Conservation (phyloP, 768 basidiomycete species). For the Rhodotorula babjevae region DNA sequence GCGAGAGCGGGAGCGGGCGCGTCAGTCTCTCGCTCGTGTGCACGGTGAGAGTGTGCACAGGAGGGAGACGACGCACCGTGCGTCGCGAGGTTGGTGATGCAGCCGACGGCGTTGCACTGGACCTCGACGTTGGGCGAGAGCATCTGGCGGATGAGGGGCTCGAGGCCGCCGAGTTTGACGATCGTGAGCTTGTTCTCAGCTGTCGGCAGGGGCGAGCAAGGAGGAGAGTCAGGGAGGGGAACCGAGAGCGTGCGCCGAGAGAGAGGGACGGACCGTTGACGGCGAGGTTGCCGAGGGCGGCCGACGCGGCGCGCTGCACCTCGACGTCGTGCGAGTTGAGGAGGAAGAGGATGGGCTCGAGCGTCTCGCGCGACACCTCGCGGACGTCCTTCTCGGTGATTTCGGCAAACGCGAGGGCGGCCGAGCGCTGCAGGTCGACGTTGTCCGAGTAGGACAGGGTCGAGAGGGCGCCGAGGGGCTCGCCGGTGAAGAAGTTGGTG, state of each 20-base stretch:
- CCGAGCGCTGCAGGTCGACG: slow-evolving; percentile 95
- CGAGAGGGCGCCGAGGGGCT: slow-evolving; percentile 84
- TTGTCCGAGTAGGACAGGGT: slow-evolving; percentile 98
- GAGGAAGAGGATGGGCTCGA: slow-evolving; percentile 96
- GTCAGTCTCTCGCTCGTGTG: too few relatives aligned
- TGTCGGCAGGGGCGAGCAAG: too few relatives aligned
- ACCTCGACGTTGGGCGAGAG: slow-evolving; percentile 97
- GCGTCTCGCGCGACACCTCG: slow-evolving; percentile 89
- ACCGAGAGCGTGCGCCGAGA: not conserved
- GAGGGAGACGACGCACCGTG: slow-evolving; percentile 88
- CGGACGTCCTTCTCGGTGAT: slow-evolving; percentile 99
- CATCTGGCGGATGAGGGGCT: slow-evolving; percentile 98
- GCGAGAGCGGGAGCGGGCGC: too few relatives aligned
- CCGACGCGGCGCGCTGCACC: slow-evolving; percentile 95
- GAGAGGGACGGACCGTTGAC: slow-evolving; percentile 73
- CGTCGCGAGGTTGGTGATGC: slow-evolving; percentile 96
- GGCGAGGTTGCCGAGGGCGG: slow-evolving; percentile 92
- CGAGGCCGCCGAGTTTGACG: slow-evolving; percentile 92
- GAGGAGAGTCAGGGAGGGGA: not conserved
- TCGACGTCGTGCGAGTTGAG: slow-evolving; percentile 96
- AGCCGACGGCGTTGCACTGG: slow-evolving; percentile 98
- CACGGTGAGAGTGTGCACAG: not conserved
- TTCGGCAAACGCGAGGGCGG: slow-evolving; percentile 96
- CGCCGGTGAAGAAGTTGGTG: slow-evolving; percentile 96
- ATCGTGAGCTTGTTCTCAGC: slow-evolving; percentile 99